phyloP scores from a whole-genome alignment of 345 rosid species.

The Camelina neglecta region DNA sequence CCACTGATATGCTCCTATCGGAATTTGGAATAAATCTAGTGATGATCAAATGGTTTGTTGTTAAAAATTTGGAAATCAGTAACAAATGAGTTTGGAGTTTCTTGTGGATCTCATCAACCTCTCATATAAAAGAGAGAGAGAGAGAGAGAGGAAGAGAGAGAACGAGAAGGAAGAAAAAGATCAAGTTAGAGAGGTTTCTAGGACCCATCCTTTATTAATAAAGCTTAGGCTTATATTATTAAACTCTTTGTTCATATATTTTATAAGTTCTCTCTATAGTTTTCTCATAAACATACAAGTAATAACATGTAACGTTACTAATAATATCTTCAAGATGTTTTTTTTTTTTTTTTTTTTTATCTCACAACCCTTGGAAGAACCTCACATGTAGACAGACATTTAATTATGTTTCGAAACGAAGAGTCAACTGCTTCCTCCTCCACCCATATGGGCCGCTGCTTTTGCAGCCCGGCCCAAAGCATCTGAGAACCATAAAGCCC shows the following conservation, averaged over 20 bases:
- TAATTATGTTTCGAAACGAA: slow-evolving; percentile 3
- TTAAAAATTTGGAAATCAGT: neutral
- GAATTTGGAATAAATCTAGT: slow-evolving; percentile 11
- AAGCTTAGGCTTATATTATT: slow-evolving; percentile 12
- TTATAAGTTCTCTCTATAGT: neutral
- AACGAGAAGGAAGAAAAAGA: slow-evolving; percentile 21
- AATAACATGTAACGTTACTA: neutral
- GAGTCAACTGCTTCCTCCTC: slow-evolving; percentile 48
- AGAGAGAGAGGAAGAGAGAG: slow-evolving; percentile 2
- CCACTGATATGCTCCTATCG: slow-evolving; percentile 5
- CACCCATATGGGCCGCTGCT: slow-evolving; percentile 73
- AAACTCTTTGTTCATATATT: neutral
- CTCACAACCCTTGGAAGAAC: neutral
- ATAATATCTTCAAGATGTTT: neutral
- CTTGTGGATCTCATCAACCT: slow-evolving; percentile 47
- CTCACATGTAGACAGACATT: neutral
- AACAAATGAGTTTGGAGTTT: slow-evolving; percentile 32
- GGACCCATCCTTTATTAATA: slow-evolving; percentile 41
- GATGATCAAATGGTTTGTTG: slow-evolving; percentile 27
- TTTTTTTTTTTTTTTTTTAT: no score
- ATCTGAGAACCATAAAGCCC: slow-evolving; percentile 84
- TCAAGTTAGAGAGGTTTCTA: slow-evolving; percentile 36
- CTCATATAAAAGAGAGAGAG: slow-evolving; percentile 30
- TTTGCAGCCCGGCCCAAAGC: slow-evolving; percentile 65
- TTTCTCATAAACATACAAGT: slow-evolving; percentile 11